A percentile compares a stretch with the other conserved stretches of the same genome.
Evolutionary conservation across 768 basidiomycete species (phyloP).

Genomic region (Hemileccinum rubropunctum): DNA sequence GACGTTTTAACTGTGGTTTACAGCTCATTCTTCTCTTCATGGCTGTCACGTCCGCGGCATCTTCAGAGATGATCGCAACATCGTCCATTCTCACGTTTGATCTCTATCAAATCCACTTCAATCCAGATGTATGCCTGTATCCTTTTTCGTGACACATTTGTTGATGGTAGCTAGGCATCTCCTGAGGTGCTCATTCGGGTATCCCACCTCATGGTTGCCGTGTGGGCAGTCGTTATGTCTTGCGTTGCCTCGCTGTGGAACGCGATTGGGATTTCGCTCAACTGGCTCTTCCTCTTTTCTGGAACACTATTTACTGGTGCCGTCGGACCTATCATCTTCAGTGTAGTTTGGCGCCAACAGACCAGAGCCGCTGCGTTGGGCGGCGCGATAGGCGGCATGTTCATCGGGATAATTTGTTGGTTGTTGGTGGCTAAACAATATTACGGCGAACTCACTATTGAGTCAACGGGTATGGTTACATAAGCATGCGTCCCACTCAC

Average conservation of each 20-base stretch:
- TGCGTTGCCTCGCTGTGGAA: slow-evolving; percentile 25
- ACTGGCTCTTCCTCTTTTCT: slow-evolving; percentile 20
- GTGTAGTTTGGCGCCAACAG: slow-evolving; percentile 34
- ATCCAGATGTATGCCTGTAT: slow-evolving; percentile 15
- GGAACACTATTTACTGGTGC: slow-evolving; percentile 33
- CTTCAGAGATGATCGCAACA: slow-evolving; percentile 37
- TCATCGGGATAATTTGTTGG: slow-evolving; percentile 46
- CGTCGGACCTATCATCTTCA: slow-evolving; percentile 18
- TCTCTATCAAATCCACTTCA: slow-evolving; percentile 31
- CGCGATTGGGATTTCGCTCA: slow-evolving; percentile 22
- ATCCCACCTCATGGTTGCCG: slow-evolving; percentile 25
- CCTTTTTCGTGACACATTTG: background rate
- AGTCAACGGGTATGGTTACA: slow-evolving; percentile 7
- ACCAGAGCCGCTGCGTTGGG: slow-evolving; percentile 36
- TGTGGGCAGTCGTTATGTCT: slow-evolving; percentile 25
- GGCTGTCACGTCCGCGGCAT: slow-evolving; percentile 34
- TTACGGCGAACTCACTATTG: slow-evolving; percentile 15
- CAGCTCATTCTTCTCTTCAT: slow-evolving; percentile 34
- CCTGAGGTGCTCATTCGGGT: slow-evolving; percentile 21
- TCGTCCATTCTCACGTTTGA: slow-evolving; percentile 37
- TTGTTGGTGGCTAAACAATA: slow-evolving; percentile 32
- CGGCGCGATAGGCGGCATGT: slow-evolving; percentile 41
- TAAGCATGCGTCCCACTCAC: background rate
- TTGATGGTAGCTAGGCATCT: slow-evolving; percentile 9
- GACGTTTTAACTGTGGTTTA: background rate